phyloP scores from a whole-genome alignment of 345 rosid genomes.

The Hirschfeldia incana region DNA sequence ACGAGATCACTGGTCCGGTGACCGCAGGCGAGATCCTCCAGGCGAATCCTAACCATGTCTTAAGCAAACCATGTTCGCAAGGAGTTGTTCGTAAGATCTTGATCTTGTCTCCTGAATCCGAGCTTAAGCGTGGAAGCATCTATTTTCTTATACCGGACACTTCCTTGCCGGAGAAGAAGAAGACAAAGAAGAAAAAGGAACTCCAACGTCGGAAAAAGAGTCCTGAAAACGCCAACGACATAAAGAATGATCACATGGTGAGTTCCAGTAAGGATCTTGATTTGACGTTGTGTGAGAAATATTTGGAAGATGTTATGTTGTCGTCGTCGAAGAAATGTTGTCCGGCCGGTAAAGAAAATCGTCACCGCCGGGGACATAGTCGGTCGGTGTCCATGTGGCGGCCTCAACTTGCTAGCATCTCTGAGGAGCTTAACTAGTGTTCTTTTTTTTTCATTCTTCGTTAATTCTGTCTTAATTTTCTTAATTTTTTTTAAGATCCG shows the following conservation, averaged over 20 bases:
- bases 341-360: slow-evolving; percentile 31
- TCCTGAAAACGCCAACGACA: slow-evolving; percentile 22
- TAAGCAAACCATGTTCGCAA: slow-evolving; percentile 79
- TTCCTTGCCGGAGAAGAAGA: slow-evolving; percentile 58
- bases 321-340: slow-evolving; percentile 31
- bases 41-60: slow-evolving; percentile 78
- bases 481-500: slow-evolving; percentile 12
- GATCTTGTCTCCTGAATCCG: slow-evolving; percentile 79
- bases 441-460: background rate
- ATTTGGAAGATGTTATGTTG: slow-evolving; percentile 34
- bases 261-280: slow-evolving; percentile 3
- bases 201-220: background rate
- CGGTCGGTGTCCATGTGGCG: slow-evolving; percentile 57
- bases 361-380: slow-evolving; percentile 55
- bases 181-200: slow-evolving; percentile 12
- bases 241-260: slow-evolving; percentile 1
- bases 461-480: slow-evolving; percentile 28
- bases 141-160: slow-evolving; percentile 79
- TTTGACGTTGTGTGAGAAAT: slow-evolving; percentile 39
- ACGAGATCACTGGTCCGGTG: slow-evolving; percentile 72
- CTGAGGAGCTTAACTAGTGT: slow-evolving; percentile 56
- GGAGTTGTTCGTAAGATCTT: slow-evolving; percentile 72
- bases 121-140: slow-evolving; percentile 87
- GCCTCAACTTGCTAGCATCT: slow-evolving; percentile 76
- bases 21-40: slow-evolving; percentile 80